Evolutionary conservation across 805 yeast species (phyloP).

Genomic region (Candida koratica): DNA sequence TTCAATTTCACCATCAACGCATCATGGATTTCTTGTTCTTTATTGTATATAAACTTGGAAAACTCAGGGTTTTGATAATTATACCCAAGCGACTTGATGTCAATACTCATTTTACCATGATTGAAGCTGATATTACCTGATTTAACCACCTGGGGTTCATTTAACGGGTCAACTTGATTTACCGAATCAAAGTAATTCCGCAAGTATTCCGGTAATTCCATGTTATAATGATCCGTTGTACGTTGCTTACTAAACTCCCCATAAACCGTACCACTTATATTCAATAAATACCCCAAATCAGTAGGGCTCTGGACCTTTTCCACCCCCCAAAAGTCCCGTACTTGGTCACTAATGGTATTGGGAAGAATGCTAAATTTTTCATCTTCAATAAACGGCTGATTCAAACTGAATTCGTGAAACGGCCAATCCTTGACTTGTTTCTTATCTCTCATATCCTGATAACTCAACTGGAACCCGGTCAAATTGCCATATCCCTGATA

Average conservation of each 20-base stretch:
- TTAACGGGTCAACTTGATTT: constrained; percentile 17
- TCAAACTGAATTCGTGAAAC: constrained; percentile 40
- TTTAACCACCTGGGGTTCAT: constrained; percentile 8
- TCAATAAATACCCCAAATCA: constrained; percentile 27
- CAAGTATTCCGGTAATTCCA: constrained; percentile 29
- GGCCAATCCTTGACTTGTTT: constrained; percentile 55
- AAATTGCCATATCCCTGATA: constrained; percentile 60
- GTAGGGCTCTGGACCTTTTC: constrained; percentile 13
- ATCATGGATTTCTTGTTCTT: constrained; percentile 21
- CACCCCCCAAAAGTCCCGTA: constrained; percentile 52
- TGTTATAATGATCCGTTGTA: constrained; percentile 7
- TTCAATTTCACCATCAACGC: constrained; percentile 32
- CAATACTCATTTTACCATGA: constrained; percentile 25
- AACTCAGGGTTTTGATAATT: constrained; percentile 21
- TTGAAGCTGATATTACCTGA: constrained; percentile 28
- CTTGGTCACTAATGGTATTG: constrained; percentile 45
- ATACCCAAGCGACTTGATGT: constrained; percentile 21
- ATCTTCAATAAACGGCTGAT: constrained; percentile 43
- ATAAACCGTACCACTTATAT: constrained; percentile 31
- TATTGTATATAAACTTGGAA: constrained; percentile 13
- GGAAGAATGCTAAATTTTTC: constrained; percentile 60
- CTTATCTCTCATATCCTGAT: constrained; percentile 50
- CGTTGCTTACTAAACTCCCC: constrained; percentile 25
- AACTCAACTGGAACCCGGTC: constrained; percentile 68
- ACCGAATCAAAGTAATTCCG: constrained; percentile 26